phyloP scores from a whole-genome alignment of 2,329 filamentous ascomycete species.

The Ophidiomyces ophidiicola region DNA sequence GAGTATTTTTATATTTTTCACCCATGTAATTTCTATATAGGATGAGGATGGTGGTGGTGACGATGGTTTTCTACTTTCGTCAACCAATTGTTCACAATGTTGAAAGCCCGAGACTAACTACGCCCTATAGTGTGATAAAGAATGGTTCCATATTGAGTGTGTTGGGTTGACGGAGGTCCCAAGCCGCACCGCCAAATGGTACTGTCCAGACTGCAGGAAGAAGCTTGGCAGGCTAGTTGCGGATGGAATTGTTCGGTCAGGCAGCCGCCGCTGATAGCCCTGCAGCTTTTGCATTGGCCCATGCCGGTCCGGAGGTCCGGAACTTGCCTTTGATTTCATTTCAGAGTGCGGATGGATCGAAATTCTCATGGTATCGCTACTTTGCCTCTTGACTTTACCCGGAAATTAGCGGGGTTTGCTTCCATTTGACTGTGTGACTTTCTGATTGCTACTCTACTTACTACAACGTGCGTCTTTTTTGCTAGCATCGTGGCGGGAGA shows the following conservation, averaged over 20 bases:
- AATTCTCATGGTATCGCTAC: neutral
- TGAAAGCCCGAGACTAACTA: neutral
- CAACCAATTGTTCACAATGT: neutral
- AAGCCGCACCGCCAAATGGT: slow-evolving; percentile 52
- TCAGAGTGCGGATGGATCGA: too few species aligned
- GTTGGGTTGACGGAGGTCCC: slow-evolving; percentile 48
- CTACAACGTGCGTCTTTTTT: slow-evolving; percentile 2
- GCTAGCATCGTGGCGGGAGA: slow-evolving; percentile 1
- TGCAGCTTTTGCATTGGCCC: slow-evolving; percentile 1
- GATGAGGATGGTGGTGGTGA: neutral
- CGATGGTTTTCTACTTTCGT: neutral
- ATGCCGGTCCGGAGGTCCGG: too few species aligned
- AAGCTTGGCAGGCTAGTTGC: slow-evolving; percentile 33
- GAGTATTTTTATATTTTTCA: slow-evolving; percentile 18
- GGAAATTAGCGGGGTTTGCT: neutral
- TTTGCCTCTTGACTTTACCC: neutral
- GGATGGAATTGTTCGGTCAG: slow-evolving; percentile 30
- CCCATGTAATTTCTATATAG: neutral
- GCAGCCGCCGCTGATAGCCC: slow-evolving; percentile 23
- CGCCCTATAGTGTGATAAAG: slow-evolving; percentile 44
- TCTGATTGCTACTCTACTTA: neutral
- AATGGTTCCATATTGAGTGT: slow-evolving; percentile 56
- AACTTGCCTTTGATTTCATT: slow-evolving; percentile 3
- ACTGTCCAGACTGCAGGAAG: slow-evolving; percentile 49
- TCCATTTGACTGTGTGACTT: neutral